Evolutionary conservation across 75 land plant species (phyloP), one percentile per base, ranked within the genome.

Genomic region (Chamaecyparis obtusa): DNA sequence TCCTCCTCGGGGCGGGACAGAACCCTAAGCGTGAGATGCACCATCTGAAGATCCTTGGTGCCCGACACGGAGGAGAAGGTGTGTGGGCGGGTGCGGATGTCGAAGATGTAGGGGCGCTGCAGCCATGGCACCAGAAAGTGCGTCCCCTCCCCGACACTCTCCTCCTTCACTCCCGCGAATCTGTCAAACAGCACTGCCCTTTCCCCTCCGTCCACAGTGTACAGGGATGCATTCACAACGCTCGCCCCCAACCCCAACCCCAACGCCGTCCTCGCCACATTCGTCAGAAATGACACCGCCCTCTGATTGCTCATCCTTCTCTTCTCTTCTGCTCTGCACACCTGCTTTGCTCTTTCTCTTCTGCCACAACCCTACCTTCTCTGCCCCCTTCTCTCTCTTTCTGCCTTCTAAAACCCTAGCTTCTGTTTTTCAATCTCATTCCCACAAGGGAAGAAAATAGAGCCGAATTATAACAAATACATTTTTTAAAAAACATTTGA

Each of bases 11-110:
- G 99, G 64, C 93, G 91, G 35, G 96, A 93, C 85, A 97, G 90
- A 32, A 97, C 93, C 0, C 99, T 85, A 54, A 97, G 95, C 43
- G 94, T 92, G 44, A 97, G 95, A 87, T 97, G 95, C 35, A 96
- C 99, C 99, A 97, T 97, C 92, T 97, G 99, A 44, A 96, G 91
- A 85, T 97, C 99, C 91, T 97, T 97, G 84, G 99, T 97, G 85
- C 99, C 99, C 71, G 99, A 96, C 46, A 94, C 90, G 71, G 99
- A 96, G 83, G 95, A 86, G 91, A 97, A 94, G 32, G 94, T 85
- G 88, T 97, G 98, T 21, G 99, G 95, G 30, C 94, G 92, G 21
- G 98, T 97, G 14, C 96, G 94, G 81, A 97, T 92, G 82, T 97
- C 98, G 88, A 96, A 97, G 86, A 97, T 91, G 89, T 86, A 92